Conservation (phyloP, 2,329 filamentous ascomycete species). For the Phialophora macrospora region DNA sequence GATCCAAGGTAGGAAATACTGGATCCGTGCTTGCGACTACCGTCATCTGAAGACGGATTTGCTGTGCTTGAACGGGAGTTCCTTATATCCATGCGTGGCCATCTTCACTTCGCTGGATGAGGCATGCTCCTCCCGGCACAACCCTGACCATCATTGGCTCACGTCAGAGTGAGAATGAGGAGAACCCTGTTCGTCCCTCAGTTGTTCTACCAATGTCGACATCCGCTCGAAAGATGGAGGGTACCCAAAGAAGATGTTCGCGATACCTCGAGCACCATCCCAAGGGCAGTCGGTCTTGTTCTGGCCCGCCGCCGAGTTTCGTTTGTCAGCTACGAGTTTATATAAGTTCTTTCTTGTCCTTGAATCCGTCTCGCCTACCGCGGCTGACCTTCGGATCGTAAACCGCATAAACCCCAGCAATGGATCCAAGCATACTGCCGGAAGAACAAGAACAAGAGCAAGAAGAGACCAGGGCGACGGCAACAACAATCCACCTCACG, state of each 20-base stretch:
- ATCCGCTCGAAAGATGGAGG: background rate
- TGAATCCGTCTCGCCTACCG: no score
- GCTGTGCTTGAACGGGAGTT: no score
- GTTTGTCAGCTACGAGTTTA: background rate
- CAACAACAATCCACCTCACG: conserved; percentile 3
- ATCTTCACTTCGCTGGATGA: background rate
- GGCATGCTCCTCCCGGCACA: background rate
- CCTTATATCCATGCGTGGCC: background rate
- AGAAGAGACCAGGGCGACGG: conserved; percentile 5
- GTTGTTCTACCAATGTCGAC: conserved; percentile 6
- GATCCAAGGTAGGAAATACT: background rate
- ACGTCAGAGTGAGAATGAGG: conserved; percentile 18
- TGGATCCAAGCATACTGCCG: no score
- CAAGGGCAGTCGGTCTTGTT: background rate
- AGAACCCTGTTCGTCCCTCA: conserved; percentile 2
- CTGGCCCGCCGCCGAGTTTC: background rate
- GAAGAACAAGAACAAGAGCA: no score
- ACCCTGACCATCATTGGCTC: conserved; percentile 11
- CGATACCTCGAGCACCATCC: background rate
- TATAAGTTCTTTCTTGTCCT: background rate
- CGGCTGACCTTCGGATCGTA: no score
- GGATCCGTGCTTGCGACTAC: background rate
- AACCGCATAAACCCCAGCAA: no score
- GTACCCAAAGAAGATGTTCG: conserved; percentile 3
- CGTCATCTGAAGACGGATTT: no score